These are phyloP conservation scores for Epichloe baconii DNA, from an alignment of 2,329 filamentous ascomycete genomes.

Conservation along the genomic window DNA sequence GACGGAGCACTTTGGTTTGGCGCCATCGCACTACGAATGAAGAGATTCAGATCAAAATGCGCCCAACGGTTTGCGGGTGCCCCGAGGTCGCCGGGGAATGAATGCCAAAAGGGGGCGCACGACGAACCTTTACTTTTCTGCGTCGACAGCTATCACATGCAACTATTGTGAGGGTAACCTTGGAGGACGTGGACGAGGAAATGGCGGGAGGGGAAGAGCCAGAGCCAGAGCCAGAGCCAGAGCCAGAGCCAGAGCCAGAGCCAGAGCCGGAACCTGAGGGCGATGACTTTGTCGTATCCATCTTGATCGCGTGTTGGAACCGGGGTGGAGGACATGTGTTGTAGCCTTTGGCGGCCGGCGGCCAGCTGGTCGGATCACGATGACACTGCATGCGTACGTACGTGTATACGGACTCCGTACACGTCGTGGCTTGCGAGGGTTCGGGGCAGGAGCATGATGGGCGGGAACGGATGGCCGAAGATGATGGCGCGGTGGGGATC, in stretches of 20 bases:
- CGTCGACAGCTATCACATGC: neutral
- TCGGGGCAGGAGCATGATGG: neutral
- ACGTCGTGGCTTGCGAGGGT: neutral
- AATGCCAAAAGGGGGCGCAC: neutral
- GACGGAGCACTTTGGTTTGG: neutral
- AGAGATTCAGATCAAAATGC: no score
- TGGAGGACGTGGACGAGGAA: neutral
- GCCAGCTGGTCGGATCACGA: neutral
- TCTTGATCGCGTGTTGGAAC: neutral
- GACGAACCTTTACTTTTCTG: neutral
- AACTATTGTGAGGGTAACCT: neutral
- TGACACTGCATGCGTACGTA: neutral
- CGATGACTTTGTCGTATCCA: neutral
- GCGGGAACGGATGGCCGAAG: neutral
- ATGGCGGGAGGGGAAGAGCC: neutral
- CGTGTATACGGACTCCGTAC: no score
- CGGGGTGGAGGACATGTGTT: neutral
- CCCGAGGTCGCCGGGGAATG: neutral
- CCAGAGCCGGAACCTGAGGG: neutral
- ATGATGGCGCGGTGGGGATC: no score
- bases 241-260: neutral
- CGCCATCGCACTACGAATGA: neutral
- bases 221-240: neutral
- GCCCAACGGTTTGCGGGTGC: no score
- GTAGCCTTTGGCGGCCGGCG: neutral